These are phyloP conservation scores for Starmerella bacillaris DNA, from an alignment of 805 yeast species.

Conservation along the genomic window DNA sequence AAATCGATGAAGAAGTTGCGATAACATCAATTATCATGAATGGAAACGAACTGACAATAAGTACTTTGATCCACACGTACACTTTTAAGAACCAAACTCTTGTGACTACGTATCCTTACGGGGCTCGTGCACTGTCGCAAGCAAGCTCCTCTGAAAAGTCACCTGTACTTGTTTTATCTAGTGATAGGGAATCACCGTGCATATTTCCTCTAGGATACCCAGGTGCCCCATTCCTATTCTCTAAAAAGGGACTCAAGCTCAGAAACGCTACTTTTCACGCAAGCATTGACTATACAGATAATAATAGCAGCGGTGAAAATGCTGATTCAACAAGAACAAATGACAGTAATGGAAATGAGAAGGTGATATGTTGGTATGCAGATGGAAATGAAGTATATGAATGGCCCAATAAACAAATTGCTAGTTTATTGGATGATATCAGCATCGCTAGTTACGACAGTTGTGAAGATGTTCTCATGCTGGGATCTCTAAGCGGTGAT, in stretches of 20 bases:
- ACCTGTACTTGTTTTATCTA: neutral
- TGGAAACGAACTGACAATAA: neutral
- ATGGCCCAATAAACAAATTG: slow-evolving; percentile 4
- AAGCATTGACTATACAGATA: neutral
- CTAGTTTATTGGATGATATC: slow-evolving; percentile 2
- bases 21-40: neutral
- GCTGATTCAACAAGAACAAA: neutral
- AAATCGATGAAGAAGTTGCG: neutral
- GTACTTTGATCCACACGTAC: neutral
- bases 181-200: neutral
- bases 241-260: neutral
- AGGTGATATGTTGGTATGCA: slow-evolving; percentile 7
- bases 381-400: slow-evolving; percentile 1
- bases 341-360: neutral
- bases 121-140: neutral
- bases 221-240: neutral
- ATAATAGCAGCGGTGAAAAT: neutral
- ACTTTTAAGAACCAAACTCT: neutral
- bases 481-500: slow-evolving; percentile 9
- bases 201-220: neutral
- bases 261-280: neutral
- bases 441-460: slow-evolving; percentile 1
- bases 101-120: neutral
- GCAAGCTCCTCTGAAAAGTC: neutral
- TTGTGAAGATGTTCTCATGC: neutral